Evolutionary conservation across 2,329 filamentous ascomycete genomes (phyloP), one percentile per base, ranked within the genome.

Genomic region (Lecanicillium sp.): DNA sequence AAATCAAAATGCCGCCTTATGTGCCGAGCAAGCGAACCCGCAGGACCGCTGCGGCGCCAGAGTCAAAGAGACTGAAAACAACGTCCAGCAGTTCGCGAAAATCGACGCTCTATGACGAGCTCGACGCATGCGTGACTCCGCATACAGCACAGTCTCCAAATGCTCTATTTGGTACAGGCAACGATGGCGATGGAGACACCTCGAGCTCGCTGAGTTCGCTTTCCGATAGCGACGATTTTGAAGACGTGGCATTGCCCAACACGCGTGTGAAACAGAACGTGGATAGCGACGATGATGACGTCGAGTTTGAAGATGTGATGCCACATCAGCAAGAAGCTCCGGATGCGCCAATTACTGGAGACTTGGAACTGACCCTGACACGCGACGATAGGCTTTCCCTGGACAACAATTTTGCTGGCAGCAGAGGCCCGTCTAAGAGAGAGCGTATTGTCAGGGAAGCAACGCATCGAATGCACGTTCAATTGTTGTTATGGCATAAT

Each of bases 401-500:
- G 19, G 71, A 71, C 9, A 80, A 81, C 46, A 66, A 74, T 1
- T 67, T 76, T 32, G 77, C 77, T 17, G 67, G 68, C 14, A 95
- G 87, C 60, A 95, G 90, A 55, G 89, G 87, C 0, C 84, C 86
- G 0, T 84, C 85, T 3, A 95, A 95, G 61, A 77, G 84, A 19
- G 87, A 96, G 55, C 78, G 87, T 37, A 75, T 79, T 44, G 84
- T 90, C 40, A 76, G 92, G 18, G 74, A 81, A 25, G 72, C 80
- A 4, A 88, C 87, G 1, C 92, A 98, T 59, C 85, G 86, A 49
- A 72, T 95, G 49, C 92, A 98, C 59, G 88, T 97, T 2, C 81
- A 94, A 56, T 77, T 80, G 37, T 66, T 98, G 13, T 72, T 98
- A 43, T 96, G 84, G 72, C 89, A 97, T 57, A 97, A 97, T 54